A percentile compares a stretch with the other conserved stretches of the same genome.
phyloP scores from a whole-genome alignment of 1,284 basidiomycete genomes.

The Sporisorium scitamineum region DNA sequence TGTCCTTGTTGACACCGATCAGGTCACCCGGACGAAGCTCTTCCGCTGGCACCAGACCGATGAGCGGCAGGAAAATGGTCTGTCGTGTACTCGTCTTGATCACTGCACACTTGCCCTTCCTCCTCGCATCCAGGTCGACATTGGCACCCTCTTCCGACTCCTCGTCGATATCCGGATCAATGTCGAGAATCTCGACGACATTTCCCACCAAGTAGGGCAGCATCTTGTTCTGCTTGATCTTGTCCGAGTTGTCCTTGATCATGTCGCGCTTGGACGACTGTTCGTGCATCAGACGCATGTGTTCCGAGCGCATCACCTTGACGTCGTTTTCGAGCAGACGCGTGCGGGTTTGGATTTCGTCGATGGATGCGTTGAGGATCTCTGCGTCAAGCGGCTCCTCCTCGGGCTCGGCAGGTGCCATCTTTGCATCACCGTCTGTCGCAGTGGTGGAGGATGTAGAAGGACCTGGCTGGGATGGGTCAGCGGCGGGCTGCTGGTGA shows the following conservation, averaged over 20 bases:
- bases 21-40: constrained; percentile 90
- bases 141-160: constrained; percentile 86
- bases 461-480: constrained; percentile 25
- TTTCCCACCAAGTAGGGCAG: constrained; percentile 98
- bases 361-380: constrained; percentile 61
- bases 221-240: constrained; percentile 99
- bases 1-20: constrained; percentile 99
- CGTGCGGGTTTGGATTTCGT: constrained; percentile 67
- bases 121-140: constrained; percentile 90
- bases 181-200: constrained; percentile 84
- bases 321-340: constrained; percentile 68
- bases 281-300: constrained; percentile 89
- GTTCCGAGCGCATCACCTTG: constrained; percentile 75
- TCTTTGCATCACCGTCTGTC: constrained; percentile 47
- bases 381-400: constrained; percentile 58
- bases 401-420: constrained; percentile 46
- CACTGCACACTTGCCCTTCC: constrained; percentile 96
- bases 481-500: constrained; percentile 15
- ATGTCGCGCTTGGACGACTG: constrained; percentile 96
- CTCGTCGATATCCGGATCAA: constrained; percentile 87
- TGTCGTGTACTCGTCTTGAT: constrained; percentile 96
- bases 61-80: constrained; percentile 97
- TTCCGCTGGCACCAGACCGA: constrained; percentile 93
- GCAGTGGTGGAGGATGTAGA: constrained; percentile 21
- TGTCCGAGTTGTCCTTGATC: constrained; percentile 97